Conservation (phyloP, 805 yeast genomes). For the Scheffersomyces coipomensis region DNA sequence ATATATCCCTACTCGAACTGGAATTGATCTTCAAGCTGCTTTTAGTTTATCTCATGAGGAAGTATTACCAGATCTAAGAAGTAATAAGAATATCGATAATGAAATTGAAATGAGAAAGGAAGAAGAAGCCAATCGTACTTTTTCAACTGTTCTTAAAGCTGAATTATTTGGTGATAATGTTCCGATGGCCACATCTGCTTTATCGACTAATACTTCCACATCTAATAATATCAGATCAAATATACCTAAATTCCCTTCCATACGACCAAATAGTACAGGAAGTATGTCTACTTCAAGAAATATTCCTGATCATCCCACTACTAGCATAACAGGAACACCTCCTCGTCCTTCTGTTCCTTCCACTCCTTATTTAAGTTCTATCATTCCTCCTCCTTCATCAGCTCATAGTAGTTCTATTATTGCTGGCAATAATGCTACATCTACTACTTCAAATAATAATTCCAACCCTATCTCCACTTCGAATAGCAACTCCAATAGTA, state of each 20-base stretch:
- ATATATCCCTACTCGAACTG: conserved; percentile 83
- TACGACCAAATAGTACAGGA: conserved; percentile 1
- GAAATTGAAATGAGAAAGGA: conserved; percentile 69
- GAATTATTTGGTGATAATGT: conserved; percentile 90
- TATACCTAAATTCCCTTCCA: neutral
- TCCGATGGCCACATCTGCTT: conserved; percentile 47
- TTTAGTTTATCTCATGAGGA: conserved; percentile 54
- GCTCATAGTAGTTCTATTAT: conserved; percentile 8
- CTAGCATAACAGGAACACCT: conserved; percentile 5
- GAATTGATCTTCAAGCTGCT: conserved; percentile 86
- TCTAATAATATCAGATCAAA: conserved; percentile 2
- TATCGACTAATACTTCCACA: conserved; percentile 18
- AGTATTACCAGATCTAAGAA: conserved; percentile 33
- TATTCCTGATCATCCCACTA: neutral
- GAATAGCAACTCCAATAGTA: neutral
- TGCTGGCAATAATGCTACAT: neutral
- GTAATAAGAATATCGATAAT: conserved; percentile 35
- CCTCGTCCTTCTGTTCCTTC: conserved; percentile 6
- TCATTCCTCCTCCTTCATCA: conserved; percentile 5
- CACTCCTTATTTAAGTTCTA: neutral
- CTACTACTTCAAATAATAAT: neutral
- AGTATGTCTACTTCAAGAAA: conserved; percentile 2
- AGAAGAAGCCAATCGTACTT: conserved; percentile 84
- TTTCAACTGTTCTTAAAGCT: conserved; percentile 79
- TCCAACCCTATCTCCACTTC: no score